Conservation (phyloP, 1,139 yeast genomes). For the Blastobotrys petasosporus region DNA sequence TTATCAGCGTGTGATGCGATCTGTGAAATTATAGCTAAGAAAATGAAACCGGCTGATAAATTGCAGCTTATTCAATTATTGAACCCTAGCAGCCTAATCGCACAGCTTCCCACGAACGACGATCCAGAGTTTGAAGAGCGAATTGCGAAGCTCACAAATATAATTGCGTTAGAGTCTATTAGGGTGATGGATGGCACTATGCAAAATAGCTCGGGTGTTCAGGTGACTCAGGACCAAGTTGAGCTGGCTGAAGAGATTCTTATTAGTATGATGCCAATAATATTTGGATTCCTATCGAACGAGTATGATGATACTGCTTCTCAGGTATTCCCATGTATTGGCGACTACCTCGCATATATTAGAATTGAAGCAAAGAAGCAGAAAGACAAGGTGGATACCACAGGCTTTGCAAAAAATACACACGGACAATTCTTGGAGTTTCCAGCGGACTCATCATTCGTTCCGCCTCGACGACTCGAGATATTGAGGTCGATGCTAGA, state of each 20-base stretch:
- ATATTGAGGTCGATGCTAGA: conserved; percentile 58
- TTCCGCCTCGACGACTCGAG: conserved; percentile 37
- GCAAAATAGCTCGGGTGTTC: conserved; percentile 25
- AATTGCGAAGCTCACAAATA: conserved; percentile 66
- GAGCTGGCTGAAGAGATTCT: conserved; percentile 43
- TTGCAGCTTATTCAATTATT: conserved; percentile 66
- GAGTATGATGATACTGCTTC: conserved; percentile 86
- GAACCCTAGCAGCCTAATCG: conserved; percentile 54
- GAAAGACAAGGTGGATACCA: conserved; percentile 26
- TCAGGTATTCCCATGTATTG: conserved; percentile 75
- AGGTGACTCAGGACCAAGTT: conserved; percentile 29
- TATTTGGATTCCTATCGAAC: conserved; percentile 63
- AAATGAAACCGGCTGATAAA: conserved; percentile 87
- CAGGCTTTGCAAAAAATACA: conserved; percentile 23
- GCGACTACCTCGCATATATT: conserved; percentile 63
- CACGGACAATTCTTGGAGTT: conserved; percentile 25
- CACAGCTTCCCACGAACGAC: conserved; percentile 32
- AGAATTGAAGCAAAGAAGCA: conserved; percentile 46
- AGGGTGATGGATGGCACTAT: conserved; percentile 53
- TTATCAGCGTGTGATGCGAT: conserved; percentile 67
- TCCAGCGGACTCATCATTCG: conserved; percentile 29
- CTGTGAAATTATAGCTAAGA: conserved; percentile 77
- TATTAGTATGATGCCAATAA: conserved; percentile 64
- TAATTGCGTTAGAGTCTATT: conserved; percentile 70
- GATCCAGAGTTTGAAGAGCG: conserved; percentile 72